A percentile compares a stretch with the other conserved stretches of the same genome.
Evolutionary conservation across 176 grass and related monocot species (phyloP).

Genomic region (Oryza meyeriana): DNA sequence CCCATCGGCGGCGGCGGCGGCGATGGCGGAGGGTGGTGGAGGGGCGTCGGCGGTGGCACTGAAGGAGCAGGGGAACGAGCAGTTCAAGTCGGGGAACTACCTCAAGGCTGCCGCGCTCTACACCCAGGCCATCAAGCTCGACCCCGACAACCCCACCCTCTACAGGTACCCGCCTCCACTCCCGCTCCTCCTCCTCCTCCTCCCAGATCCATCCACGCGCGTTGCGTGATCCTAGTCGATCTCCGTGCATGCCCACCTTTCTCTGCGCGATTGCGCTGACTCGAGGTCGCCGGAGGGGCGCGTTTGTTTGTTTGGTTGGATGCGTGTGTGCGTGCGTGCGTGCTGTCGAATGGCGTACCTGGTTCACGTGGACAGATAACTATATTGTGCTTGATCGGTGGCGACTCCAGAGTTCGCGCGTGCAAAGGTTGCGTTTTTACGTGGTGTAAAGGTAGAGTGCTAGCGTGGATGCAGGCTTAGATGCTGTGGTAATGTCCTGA

Average conservation of each 20-base stretch:
- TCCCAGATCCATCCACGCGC: neutral
- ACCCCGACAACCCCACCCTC: conserved; percentile 73
- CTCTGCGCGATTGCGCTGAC: neutral
- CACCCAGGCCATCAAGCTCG: conserved; percentile 95
- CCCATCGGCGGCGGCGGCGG: conserved; percentile 32
- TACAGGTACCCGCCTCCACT: conserved; percentile 80
- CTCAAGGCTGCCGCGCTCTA: conserved; percentile 91
- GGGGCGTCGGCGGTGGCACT: conserved; percentile 22
- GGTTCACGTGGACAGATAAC: neutral
- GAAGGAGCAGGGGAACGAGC: conserved; percentile 93
- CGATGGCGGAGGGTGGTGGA: conserved; percentile 17
- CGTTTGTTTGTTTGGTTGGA: neutral
- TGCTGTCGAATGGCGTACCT: neutral
- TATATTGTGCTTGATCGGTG: neutral
- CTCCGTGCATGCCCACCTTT: neutral
- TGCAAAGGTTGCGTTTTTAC: neutral
- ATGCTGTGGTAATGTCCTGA: neutral
- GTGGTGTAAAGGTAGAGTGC: neutral
- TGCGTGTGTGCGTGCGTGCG: no score
- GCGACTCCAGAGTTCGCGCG: neutral
- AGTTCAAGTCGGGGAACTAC: conserved; percentile 91
- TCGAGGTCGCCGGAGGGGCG: neutral
- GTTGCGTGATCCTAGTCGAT: neutral
- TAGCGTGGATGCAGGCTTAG: neutral
- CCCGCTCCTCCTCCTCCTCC: neutral